Evolutionary conservation across 2,329 filamentous ascomycete species (phyloP), one percentile per base, ranked within the genome.

Genomic region (Harringtonia lauricola): DNA sequence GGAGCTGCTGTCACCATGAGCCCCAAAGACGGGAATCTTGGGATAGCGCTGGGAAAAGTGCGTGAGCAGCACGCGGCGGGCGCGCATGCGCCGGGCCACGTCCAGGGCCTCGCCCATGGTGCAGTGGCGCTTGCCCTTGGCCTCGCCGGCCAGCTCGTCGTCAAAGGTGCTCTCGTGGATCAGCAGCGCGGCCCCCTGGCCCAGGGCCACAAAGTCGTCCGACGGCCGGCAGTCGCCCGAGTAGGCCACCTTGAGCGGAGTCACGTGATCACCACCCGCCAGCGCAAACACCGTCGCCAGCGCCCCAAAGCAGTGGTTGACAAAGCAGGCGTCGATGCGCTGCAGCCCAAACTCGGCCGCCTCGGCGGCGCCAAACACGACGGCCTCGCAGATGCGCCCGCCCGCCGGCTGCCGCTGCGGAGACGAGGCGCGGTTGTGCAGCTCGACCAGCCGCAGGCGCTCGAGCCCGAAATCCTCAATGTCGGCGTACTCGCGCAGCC

Each of bases 161-260:
- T 92, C 86, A 57, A 98, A 96, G 0, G 92, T 98, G 49, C 88
- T 89, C 70, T 98, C 92, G 66, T 98, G 92, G 44, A 98, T 78
- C 6, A 95, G 76, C 8, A 98, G 72, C 14, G 90, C 94, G 2
- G 83, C 81, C 49, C 79, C 80, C 37, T 67, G 65, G 37, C 86
- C 94, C 41, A 90, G 83, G 13, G 62, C 52, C 0, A 79, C 76
- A 57, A 98, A 95, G 0, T 64, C 57, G 3, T 64, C 55, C 4
- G 78, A 86, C 0, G 92, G 92, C 8, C 92, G 76, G 59, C 90
- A 96, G 66, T 98, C 92, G 44, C 92, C 92, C 5, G 86, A 94
- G 65, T 95, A 98, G 37, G 87, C 86, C 45, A 95, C 72, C 59
- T 90, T 92, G 59, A 98, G 83, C 17, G 46, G 43, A n/a, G n/a